phyloP scores from a whole-genome alignment of 2,329 filamentous ascomycete genomes.

The Grosmannia serpens region DNA sequence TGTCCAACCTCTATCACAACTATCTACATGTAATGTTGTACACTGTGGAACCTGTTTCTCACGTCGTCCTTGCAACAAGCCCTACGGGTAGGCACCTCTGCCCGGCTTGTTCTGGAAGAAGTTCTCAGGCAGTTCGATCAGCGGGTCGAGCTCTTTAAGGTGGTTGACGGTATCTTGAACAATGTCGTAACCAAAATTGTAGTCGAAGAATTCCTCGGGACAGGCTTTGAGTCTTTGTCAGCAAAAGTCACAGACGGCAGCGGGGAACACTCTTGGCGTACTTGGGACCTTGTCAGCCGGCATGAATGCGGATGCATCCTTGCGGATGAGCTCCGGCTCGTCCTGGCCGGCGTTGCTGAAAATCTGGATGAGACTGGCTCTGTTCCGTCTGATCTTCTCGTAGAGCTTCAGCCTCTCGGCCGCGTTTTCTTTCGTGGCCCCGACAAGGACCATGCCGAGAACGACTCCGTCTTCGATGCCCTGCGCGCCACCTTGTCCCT shows the following conservation, averaged over 20 bases:
- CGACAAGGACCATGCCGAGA: slow-evolving; percentile 18
- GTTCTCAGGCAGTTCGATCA: not conserved
- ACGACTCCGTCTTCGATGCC: slow-evolving; percentile 22
- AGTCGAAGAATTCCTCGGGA: slow-evolving; percentile 3
- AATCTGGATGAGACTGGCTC: slow-evolving; percentile 22
- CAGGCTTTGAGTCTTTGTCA: not conserved
- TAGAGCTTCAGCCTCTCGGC: slow-evolving; percentile 17
- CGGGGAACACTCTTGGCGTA: not conserved
- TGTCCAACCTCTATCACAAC: too few relatives aligned
- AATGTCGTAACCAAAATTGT: slow-evolving; percentile 1
- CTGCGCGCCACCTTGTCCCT: slow-evolving; percentile 24
- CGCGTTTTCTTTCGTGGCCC: slow-evolving; percentile 12
- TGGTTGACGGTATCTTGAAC: not conserved
- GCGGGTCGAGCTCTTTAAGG: not conserved
- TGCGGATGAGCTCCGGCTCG: slow-evolving; percentile 4
- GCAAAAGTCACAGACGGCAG: too few relatives aligned
- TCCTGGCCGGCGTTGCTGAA: slow-evolving; percentile 20
- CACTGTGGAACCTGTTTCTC: too few relatives aligned
- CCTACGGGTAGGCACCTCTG: not conserved
- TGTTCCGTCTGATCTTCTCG: slow-evolving; percentile 17
- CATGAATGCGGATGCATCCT: slow-evolving; percentile 4
- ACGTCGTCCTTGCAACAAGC: too few relatives aligned
- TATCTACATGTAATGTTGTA: too few relatives aligned
- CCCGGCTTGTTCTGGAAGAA: slow-evolving; percentile 2
- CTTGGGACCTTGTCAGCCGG: slow-evolving; percentile 5